Conservation (phyloP, 805 yeast genomes). For the Maudiozyma barnettii region DNA sequence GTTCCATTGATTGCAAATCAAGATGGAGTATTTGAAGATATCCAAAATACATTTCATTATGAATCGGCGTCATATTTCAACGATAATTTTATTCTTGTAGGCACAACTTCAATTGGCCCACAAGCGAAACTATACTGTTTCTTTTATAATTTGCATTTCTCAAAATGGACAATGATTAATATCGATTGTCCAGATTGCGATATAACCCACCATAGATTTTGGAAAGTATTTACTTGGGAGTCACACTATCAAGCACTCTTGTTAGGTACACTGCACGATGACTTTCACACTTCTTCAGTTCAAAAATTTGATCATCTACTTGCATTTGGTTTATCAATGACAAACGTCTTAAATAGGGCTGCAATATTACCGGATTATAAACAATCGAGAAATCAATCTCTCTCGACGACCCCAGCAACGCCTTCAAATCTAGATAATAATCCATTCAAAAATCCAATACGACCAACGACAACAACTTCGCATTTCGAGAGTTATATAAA, state of each 20-base stretch:
- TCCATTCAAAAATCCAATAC: constrained; percentile 6
- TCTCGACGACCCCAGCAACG: neutral
- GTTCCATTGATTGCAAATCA: constrained; percentile 19
- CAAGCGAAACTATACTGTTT: constrained; percentile 21
- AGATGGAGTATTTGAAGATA: constrained; percentile 9
- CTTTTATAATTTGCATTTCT: constrained; percentile 25
- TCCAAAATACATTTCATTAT: constrained; percentile 34
- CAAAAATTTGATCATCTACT: constrained; percentile 37
- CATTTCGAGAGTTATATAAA: constrained; percentile 61
- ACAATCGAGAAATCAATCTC: neutral
- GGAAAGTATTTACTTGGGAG: constrained; percentile 66
- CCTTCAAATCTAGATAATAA: neutral
- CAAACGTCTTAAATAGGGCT: constrained; percentile 33
- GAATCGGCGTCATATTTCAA: constrained; percentile 62
- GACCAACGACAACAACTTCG: constrained; percentile 14
- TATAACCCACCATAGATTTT: constrained; percentile 48
- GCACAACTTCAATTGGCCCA: constrained; percentile 40
- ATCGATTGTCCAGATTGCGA: constrained; percentile 44
- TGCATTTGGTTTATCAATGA: constrained; percentile 45
- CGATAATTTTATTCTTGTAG: constrained; percentile 52
- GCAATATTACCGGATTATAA: neutral
- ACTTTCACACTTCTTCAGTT: constrained; percentile 28
- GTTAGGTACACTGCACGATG: constrained; percentile 37
- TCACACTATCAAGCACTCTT: constrained; percentile 66
- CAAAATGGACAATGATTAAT: constrained; percentile 56